Evolutionary conservation across 768 basidiomycete species (phyloP).

Genomic region (Russula sp.): DNA sequence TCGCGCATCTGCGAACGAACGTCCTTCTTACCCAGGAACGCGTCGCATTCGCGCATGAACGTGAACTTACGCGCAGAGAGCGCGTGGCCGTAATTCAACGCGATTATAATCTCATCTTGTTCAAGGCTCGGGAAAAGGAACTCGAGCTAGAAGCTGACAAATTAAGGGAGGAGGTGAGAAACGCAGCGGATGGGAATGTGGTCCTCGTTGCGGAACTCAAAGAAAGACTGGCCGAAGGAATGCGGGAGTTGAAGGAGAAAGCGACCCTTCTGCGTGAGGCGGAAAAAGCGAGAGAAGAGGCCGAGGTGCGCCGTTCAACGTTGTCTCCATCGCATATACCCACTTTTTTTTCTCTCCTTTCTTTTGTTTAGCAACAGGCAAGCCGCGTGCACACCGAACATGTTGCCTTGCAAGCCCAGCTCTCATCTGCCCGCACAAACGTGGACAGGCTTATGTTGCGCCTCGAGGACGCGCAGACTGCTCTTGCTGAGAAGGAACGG

Average conservation of each 20-base stretch:
- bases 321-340: neutral
- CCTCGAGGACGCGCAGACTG: constrained; percentile 49
- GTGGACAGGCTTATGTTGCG: constrained; percentile 54
- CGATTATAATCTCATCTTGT: constrained; percentile 63
- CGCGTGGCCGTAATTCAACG: constrained; percentile 54
- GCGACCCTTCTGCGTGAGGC: constrained; percentile 31
- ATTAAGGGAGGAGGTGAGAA: constrained; percentile 44
- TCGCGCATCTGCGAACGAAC: constrained; percentile 54
- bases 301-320: constrained; percentile 28
- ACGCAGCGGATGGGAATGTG: constrained; percentile 5
- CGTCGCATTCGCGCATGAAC: constrained; percentile 45
- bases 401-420: constrained; percentile 43
- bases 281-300: constrained; percentile 26
- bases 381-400: constrained; percentile 44
- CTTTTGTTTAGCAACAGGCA: constrained; percentile 35
- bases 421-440: constrained; percentile 43
- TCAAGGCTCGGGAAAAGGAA: constrained; percentile 56
- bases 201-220: constrained; percentile 42
- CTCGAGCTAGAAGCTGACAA: constrained; percentile 48
- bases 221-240: constrained; percentile 35
- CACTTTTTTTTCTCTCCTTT: neutral
- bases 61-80: constrained; percentile 50
- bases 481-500: constrained; percentile 49
- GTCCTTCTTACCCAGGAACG: constrained; percentile 52
- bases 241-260: constrained; percentile 42